Evolutionary conservation across 805 yeast species (phyloP).

Genomic region (Phaffomyces thermotolerans): DNA sequence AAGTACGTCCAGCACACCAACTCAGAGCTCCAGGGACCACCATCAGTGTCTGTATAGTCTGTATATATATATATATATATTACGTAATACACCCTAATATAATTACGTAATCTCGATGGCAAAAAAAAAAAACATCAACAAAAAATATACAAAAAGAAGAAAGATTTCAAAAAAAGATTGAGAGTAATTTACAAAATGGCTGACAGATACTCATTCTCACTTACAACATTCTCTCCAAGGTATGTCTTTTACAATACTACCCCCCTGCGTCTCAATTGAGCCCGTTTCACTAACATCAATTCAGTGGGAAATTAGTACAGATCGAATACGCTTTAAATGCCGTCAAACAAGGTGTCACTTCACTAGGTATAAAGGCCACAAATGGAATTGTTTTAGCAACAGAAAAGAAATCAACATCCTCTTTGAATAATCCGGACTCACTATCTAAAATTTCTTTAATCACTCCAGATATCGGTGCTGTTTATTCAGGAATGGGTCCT

Average conservation of each 20-base stretch:
- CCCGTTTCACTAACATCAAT: conserved; percentile 6
- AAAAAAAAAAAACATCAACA: conserved; percentile 7
- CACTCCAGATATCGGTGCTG: conserved; percentile 95
- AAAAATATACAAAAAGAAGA: not conserved
- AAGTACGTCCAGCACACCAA: conserved; percentile 13
- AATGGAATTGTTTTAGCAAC: conserved; percentile 97
- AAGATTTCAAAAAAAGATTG: not conserved
- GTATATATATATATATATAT: too few species aligned
- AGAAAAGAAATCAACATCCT: conserved; percentile 81
- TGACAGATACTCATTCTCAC: conserved; percentile 94
- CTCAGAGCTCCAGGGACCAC: not conserved
- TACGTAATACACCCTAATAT: not conserved
- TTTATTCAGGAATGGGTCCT: conserved; percentile 98
- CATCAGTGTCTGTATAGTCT: not conserved
- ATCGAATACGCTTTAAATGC: conserved; percentile 97
- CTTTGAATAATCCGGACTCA: conserved; percentile 66
- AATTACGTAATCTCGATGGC: conserved; percentile 8
- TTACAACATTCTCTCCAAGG: conserved; percentile 97
- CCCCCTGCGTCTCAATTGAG: conserved; percentile 2
- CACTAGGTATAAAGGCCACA: conserved; percentile 89
- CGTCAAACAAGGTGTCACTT: conserved; percentile 95
- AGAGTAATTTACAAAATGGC: conserved; percentile 56
- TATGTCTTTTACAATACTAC: conserved; percentile 22
- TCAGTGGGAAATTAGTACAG: conserved; percentile 92
- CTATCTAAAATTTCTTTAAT: conserved; percentile 71